These are phyloP conservation scores for Eutypa lata DNA, from an alignment of 2,329 filamentous ascomycete species.

Conservation along the genomic window DNA sequence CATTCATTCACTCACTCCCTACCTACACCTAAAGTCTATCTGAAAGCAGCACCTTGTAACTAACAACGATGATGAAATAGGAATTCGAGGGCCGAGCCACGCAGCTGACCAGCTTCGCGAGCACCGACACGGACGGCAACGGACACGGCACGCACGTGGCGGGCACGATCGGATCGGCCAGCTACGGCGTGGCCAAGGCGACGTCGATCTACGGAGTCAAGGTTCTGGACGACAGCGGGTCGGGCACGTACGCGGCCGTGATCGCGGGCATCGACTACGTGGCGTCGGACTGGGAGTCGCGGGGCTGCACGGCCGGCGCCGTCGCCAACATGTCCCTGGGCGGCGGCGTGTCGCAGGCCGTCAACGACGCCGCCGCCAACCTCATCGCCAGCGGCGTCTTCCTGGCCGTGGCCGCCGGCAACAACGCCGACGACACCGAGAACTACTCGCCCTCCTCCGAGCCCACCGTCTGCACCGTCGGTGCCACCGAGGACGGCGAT, in stretches of 20 bases:
- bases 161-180: constrained; percentile 39
- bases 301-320: constrained; percentile 37
- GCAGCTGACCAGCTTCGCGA: constrained; percentile 27
- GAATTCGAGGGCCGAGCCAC: constrained; percentile 42
- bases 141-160: constrained; percentile 49
- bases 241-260: constrained; percentile 26
- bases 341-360: constrained; percentile 38
- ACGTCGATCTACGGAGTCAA: constrained; percentile 41
- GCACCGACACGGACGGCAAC: constrained; percentile 28
- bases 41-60: too few relatives aligned
- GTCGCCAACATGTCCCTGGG: constrained; percentile 57
- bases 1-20: background rate
- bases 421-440: constrained; percentile 38
- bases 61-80: constrained; percentile 1
- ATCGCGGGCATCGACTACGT: constrained; percentile 36
- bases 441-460: constrained; percentile 46
- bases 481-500: constrained; percentile 40
- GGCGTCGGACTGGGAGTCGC: constrained; percentile 40
- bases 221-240: constrained; percentile 34
- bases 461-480: constrained; percentile 48
- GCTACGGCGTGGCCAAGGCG: constrained; percentile 45
- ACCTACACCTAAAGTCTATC: too few relatives aligned
- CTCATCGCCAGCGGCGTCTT: constrained; percentile 46
- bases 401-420: constrained; percentile 55
- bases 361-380: constrained; percentile 48